Evolutionary conservation across 495 filamentous ascomycete species (phyloP), one percentile per base, ranked within the genome.

Genomic region (Talaromyces proteolyticus): DNA sequence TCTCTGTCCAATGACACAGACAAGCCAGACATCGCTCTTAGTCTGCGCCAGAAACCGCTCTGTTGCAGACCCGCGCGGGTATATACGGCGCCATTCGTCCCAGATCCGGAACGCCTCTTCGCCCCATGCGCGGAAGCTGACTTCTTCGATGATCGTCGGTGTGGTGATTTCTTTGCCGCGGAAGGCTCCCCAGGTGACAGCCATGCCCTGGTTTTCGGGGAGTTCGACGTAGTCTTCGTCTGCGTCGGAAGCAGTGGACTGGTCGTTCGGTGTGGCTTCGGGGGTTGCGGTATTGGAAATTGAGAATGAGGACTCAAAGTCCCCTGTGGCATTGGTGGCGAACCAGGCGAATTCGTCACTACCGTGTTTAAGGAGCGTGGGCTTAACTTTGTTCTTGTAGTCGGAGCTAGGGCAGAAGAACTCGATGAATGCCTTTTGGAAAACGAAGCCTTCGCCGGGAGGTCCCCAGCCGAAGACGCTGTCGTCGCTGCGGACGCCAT

Each of bases 361-460:
- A 42, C 78, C 68, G 50, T 80, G 75, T 16, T 72, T 65, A 14
- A 69, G 70, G 23, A 97, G 79, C 42, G 79, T 73, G 16, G 72
- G 69, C 50, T 80, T 76, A 12, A 97, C 71, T 22, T 60, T 63
- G 23, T 48, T 56, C 14, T 69, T 63, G 82, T 88, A 96, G 64
- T 91, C 87, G 0, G 68, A 59, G 3, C 68, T 65, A 0, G 91
- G 82, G 39, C 91, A 66, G 73, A 97, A 97, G 71, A 96, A 88
- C 66, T 98, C 93, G 36, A 98, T 90, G 62, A 98, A 98, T 0
- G 93, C 85, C 67, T 98, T 98, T 58, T 98, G 93, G 74, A 96
- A 98, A 44, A 97, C 89, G 64, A 94, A 97, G 2, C 93, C 93
- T 34, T 74, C 68, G 54, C 90, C 82, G 37, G 79, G 81, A 0